phyloP scores from a whole-genome alignment of 2,329 filamentous ascomycete species.

The Triangularia setosa region DNA sequence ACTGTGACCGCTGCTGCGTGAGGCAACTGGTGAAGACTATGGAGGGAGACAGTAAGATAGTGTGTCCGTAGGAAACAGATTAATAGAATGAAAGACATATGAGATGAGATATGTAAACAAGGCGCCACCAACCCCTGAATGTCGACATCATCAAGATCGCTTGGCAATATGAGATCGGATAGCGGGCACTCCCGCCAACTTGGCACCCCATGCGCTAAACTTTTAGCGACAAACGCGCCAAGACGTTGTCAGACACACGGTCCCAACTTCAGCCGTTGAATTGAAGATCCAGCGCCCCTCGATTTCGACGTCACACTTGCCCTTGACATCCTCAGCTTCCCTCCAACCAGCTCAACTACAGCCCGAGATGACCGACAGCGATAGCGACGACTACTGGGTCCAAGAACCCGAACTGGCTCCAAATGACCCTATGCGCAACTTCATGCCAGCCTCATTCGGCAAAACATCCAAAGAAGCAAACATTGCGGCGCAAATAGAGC shows the following conservation, averaged over 20 bases:
- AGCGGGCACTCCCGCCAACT: not conserved
- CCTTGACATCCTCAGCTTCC: not conserved
- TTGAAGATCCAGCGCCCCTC: not conserved
- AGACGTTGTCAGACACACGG: not conserved
- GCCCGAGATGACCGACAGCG: conserved; percentile 48
- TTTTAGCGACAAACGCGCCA: conserved; percentile 3
- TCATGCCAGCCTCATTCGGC: conserved; percentile 79
- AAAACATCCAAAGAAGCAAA: conserved; percentile 73
- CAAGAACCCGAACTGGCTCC: conserved; percentile 51
- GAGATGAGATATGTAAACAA: not conserved
- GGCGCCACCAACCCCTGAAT: not conserved
- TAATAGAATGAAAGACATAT: not conserved
- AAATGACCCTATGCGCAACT: conserved; percentile 70
- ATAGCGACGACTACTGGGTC: conserved; percentile 55
- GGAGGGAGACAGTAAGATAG: not conserved
- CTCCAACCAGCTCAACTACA: not conserved
- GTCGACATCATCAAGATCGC: not conserved
- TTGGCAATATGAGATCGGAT: not conserved
- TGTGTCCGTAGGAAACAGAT: not conserved
- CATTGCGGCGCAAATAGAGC: conserved; percentile 75
- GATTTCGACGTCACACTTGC: conserved; percentile 4
- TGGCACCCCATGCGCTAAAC: conserved; percentile 3
- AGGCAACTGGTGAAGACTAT: not conserved
- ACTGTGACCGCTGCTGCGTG: conserved; percentile 16
- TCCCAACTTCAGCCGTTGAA: not conserved